Evolutionary conservation across 768 basidiomycete genomes (phyloP), one percentile per base, ranked within the genome.

Genomic region (Suillus luteus): DNA sequence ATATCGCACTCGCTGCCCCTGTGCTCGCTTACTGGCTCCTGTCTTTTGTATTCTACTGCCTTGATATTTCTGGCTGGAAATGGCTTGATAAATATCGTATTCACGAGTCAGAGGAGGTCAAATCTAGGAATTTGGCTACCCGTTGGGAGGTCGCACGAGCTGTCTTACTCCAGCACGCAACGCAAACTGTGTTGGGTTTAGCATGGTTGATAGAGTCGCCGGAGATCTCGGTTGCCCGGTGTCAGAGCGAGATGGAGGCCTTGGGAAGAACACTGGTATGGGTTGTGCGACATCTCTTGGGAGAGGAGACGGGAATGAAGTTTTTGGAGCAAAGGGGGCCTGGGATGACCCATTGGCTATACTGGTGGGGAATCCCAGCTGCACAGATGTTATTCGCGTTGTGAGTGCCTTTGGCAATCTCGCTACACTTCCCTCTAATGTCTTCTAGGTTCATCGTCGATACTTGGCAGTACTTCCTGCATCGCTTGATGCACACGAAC

Each of bases 401-500:
- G 96, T 98, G 72, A 73, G 95, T 88, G 9, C n/a, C 24, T 10
- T 37, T 52, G n/a, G 33, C 7, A 31, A 15, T 27, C 35, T 24
- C 48, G 15, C 48, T 43, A 61, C 15, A 15, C 41, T 60, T 60
- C 40, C 27, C 59, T 60, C 63, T 61, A 63, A 46, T 54, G 5
- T 9, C 2, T 24, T 44, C 27, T 27, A 96, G 97, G 81, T 92
- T 97, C 76, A 72, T 95, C 64, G 89, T 99, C 69, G 97, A 99
- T 79, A 95, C 95, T 38, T 98, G 95, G 95, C 96, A 99, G 75
- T 99, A 99, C 77, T 95, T 96, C 78, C 81, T 94, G 22, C 97
- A 99, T 73, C 93, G 96, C 44, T 76, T 80, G 49, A 93, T 97
- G 90, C 97, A 99, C 78, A 78, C 85, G 69, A 93, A 93, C 81